Percentiles rank a stretch among this genome's conserved stretches.
Evolutionary conservation across 495 filamentous ascomycete species (phyloP).

Genomic region (Hyaloscypha variabilis): DNA sequence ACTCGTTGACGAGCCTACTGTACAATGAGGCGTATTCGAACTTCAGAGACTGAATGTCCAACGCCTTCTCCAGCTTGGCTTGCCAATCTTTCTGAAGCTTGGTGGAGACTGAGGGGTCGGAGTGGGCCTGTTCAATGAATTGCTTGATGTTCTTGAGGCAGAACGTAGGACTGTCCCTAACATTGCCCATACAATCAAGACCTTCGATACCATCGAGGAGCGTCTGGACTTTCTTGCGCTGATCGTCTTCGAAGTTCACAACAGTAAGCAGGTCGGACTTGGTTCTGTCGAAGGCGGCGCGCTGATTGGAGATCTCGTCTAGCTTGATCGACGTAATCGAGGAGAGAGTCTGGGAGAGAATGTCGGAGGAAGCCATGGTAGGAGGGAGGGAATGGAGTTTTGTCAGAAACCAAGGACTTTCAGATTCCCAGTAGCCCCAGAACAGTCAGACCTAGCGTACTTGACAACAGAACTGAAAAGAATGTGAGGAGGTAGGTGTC

Average conservation of each 20-base stretch:
- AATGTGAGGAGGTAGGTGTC: not conserved
- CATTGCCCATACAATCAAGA: slow-evolving; percentile 47
- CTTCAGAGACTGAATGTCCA: slow-evolving; percentile 52
- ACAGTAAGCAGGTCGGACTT: slow-evolving; percentile 37
- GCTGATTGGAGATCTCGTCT: slow-evolving; percentile 61
- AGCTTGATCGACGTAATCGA: slow-evolving; percentile 68
- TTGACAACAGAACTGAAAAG: not conserved
- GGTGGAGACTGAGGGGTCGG: slow-evolving; percentile 44
- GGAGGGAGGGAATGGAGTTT: too few species aligned
- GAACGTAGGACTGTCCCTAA: slow-evolving; percentile 32
- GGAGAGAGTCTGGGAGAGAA: slow-evolving; percentile 61
- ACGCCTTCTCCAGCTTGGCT: slow-evolving; percentile 45
- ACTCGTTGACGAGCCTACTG: slow-evolving; percentile 61
- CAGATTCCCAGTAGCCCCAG: too few species aligned
- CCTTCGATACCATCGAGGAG: slow-evolving; percentile 55
- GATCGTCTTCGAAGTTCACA: slow-evolving; percentile 34
- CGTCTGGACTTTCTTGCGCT: slow-evolving; percentile 49
- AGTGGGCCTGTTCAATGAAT: slow-evolving; percentile 44
- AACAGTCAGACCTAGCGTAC: too few species aligned
- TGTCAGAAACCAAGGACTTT: too few species aligned
- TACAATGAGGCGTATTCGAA: slow-evolving; percentile 63
- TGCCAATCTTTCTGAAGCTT: slow-evolving; percentile 44
- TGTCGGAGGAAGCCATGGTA: slow-evolving; percentile 23
- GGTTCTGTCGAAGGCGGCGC: slow-evolving; percentile 47
- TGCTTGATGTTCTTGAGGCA: slow-evolving; percentile 37